Conservation (phyloP, 495 filamentous ascomycete genomes). For the Daldinia grandis region DNA sequence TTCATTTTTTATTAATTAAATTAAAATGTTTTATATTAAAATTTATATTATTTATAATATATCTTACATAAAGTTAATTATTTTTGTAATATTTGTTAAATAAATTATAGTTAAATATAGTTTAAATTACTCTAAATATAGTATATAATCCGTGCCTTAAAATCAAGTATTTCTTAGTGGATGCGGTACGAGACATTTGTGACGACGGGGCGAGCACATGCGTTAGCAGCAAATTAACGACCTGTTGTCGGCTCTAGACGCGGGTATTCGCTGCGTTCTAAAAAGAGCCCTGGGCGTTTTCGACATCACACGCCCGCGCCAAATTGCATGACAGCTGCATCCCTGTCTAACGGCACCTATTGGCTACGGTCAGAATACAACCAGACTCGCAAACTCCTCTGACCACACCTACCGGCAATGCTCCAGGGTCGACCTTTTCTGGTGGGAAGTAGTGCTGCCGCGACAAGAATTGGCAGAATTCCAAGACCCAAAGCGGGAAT, state of each 20-base stretch:
- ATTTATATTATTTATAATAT: too few species aligned
- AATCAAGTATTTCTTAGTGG: too few species aligned
- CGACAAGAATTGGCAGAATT: conserved; percentile 42
- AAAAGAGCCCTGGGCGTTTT: conserved; percentile 39
- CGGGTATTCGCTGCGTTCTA: conserved; percentile 45
- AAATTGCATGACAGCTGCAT: conserved; percentile 53
- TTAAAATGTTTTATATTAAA: too few species aligned
- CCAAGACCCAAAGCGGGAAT: conserved; percentile 35
- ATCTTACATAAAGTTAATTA: too few species aligned
- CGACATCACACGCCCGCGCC: conserved; percentile 52
- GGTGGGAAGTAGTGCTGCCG: conserved; percentile 42
- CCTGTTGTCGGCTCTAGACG: conserved; percentile 47
- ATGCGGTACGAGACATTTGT: conserved; percentile 49
- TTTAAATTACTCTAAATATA: too few species aligned
- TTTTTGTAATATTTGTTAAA: too few species aligned
- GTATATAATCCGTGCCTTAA: too few species aligned
- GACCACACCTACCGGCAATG: conserved; percentile 49
- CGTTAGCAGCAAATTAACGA: conserved; percentile 40
- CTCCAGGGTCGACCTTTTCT: conserved; percentile 38
- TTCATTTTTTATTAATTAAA: too few species aligned
- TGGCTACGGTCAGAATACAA: conserved; percentile 42
- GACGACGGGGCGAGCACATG: conserved; percentile 45
- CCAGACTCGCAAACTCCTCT: conserved; percentile 46
- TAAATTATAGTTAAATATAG: too few species aligned
- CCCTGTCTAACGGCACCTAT: conserved; percentile 50